A percentile compares a stretch with the other conserved stretches of the same genome.
These are phyloP conservation scores for Trapa bicornis DNA, from an alignment of 345 rosid species.

Conservation along the genomic window DNA sequence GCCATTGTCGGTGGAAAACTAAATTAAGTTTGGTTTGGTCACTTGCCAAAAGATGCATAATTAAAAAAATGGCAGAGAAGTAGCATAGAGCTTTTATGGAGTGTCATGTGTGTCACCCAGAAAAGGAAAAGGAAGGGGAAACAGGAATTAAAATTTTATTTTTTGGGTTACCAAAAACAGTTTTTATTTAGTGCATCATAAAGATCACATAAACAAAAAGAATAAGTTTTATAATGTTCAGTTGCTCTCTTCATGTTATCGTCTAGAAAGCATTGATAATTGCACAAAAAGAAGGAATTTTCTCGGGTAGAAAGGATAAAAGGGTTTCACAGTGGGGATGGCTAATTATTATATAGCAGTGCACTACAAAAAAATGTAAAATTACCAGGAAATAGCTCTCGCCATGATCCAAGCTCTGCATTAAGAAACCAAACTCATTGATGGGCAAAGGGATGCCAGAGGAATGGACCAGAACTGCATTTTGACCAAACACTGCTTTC, in stretches of 20 bases:
- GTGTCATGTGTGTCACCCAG: neutral
- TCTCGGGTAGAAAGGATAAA: neutral
- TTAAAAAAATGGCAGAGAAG: neutral
- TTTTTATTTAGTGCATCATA: neutral
- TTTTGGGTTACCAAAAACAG: neutral
- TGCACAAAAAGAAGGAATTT: neutral
- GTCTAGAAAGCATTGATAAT: too few species aligned
- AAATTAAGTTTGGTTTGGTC: neutral
- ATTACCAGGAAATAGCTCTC: constrained; percentile 95
- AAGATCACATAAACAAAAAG: neutral
- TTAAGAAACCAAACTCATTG: constrained; percentile 60
- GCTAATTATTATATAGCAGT: neutral
- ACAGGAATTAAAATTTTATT: neutral
- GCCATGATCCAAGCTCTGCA: constrained; percentile 77
- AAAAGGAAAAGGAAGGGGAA: neutral
- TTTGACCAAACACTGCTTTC: constrained; percentile 69
- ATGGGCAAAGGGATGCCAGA: constrained; percentile 65
- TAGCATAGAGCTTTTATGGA: neutral
- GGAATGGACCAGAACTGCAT: constrained; percentile 55
- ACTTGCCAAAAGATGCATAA: neutral
- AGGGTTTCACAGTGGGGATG: neutral
- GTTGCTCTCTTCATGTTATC: too few species aligned
- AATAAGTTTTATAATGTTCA: neutral
- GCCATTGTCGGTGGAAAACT: too few species aligned
- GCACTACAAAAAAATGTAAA: neutral